Base-by-base conservation (phyloP, 2,329 filamentous ascomycete genomes). In the Didymella pomorum region DNA sequence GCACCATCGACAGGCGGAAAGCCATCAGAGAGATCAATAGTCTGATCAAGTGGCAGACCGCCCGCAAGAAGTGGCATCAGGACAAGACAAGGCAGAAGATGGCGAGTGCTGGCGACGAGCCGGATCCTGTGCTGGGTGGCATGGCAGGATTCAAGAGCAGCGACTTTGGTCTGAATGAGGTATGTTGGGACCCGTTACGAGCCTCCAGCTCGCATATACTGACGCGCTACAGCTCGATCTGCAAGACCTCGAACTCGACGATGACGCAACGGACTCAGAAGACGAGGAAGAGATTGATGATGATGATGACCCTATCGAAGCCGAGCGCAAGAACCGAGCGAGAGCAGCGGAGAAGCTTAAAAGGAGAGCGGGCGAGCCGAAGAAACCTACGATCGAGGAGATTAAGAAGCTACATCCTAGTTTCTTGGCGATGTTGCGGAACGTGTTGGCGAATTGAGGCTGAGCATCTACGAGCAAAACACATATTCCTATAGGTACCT, bases 61-160 rank as follows among this genome's bases (percentile, higher is more conserved):
- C 92, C 41, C 84, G 95, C 54, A 98, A 99, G 84, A 94, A 94
- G 79, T 99, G 95, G 95, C 95, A 99, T 75, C 88, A 94, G 61
- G 92, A 96, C 79, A 99, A 99, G 83, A 99, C 95, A 9, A 83
- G 93, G 52, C 95, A 98, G 80, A 99, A 99, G 84, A 98, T 99
- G 95, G 95, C 95, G 0, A 93, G 92, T 2, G 93, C 87, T 3
- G 82, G 75, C 7, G 82, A 82, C 6, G 80, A 81, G 35, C 74
- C 75, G 10, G 81, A 79, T 50, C 77, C 69, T 31, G 61, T 72
- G 25, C 61, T 79, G 10, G 73, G 74, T 6, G 77, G 73, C 20
- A 73, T 71, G 57, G 71, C 79, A 18, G 82, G 82, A 25, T 96
- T 98, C 79, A 88, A 85, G 70, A 89, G 89, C 21, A 87, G 86